Evolutionary conservation across 768 basidiomycete genomes (phyloP).

Genomic region (Trametes punicea): DNA sequence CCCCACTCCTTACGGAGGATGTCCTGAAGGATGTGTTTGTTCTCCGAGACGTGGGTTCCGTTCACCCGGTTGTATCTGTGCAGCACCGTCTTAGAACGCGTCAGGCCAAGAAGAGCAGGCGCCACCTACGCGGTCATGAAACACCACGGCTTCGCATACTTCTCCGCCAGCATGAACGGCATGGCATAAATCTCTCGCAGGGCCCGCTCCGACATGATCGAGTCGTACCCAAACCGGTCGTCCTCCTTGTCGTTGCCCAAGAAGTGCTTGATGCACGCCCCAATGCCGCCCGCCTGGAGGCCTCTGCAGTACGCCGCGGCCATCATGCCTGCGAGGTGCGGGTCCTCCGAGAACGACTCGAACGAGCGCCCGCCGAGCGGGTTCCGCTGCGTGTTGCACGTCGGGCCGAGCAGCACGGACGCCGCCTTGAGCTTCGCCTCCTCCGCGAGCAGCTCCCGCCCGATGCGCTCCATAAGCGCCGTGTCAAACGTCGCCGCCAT

Average conservation of each 20-base stretch:
- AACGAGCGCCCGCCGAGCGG: slow-evolving; percentile 66
- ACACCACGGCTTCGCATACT: slow-evolving; percentile 49
- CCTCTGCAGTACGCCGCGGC: slow-evolving; percentile 75
- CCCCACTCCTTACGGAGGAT: slow-evolving; percentile 74
- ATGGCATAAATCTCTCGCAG: slow-evolving; percentile 58
- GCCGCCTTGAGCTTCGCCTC: slow-evolving; percentile 72
- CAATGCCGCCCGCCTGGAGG: slow-evolving; percentile 73
- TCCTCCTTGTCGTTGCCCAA: slow-evolving; percentile 83
- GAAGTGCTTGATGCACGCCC: slow-evolving; percentile 78
- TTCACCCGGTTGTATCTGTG: slow-evolving; percentile 71
- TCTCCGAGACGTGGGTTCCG: slow-evolving; percentile 70
- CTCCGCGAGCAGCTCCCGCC: slow-evolving; percentile 58
- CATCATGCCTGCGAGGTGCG: slow-evolving; percentile 65
- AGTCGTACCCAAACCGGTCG: slow-evolving; percentile 62
- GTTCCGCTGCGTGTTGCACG: slow-evolving; percentile 80
- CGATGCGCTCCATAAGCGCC: slow-evolving; percentile 59
- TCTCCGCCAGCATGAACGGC: slow-evolving; percentile 60
- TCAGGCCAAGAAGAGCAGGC: neutral
- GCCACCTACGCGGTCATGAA: slow-evolving; percentile 60
- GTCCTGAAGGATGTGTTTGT: slow-evolving; percentile 51
- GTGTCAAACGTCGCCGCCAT: slow-evolving; percentile 74
- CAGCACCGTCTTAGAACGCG: neutral
- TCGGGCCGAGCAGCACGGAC: slow-evolving; percentile 72
- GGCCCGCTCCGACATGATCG: slow-evolving; percentile 46
- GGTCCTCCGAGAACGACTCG: slow-evolving; percentile 80